Evolutionary conservation across 2,329 filamentous ascomycete species (phyloP), one percentile per base, ranked within the genome.

Genomic region (Phaeosphaeriaceae sp.): DNA sequence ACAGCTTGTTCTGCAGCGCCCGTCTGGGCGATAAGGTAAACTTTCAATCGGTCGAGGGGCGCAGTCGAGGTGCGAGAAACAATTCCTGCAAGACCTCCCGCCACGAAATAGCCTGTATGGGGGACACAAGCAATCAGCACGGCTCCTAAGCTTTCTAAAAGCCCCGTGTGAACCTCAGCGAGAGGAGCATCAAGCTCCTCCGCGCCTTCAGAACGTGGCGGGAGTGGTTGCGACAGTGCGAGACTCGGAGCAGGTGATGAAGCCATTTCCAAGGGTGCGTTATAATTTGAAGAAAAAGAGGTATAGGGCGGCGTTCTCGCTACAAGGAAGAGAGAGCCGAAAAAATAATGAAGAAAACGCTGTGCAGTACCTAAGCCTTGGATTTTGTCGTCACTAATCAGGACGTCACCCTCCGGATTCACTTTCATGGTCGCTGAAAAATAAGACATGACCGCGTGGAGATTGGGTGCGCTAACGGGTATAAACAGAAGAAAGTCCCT

Each of bases 101-200:
- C 94, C 78, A 96, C 77, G 77, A 97, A 99, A 79, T 97, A 99
- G 83, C 94, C 94, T 96, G 88, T 83, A 85, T 91, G 84, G 75
- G 89, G 90, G 75, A 91, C 80, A 73, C 76, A 77, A 71, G 73
- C 71, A 81, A 88, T 81, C 76, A 81, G 79, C 76, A 73, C 73
- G 56, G 74, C 65, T 68, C 71, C 71, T 62, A 76, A 63, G 64
- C 60, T 67, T 63, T 67, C 61, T 61, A 64, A 33, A 55, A 63
- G 46, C 42, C 56, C 58, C 54, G 50, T 58, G 35, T 63, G 66
- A 54, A 60, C 60, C 56, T 71, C 63, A 56, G 50, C 48, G 48
- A 64, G 46, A 49, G 63, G 51, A 64, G 60, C 50, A 37, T 49
- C 51, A 45, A 57, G 51, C 54, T 64, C 60, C 54, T 57, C 60